Base-by-base conservation (phyloP, 495 filamentous ascomycete species). In the Tuber microsphaerosporum region DNA sequence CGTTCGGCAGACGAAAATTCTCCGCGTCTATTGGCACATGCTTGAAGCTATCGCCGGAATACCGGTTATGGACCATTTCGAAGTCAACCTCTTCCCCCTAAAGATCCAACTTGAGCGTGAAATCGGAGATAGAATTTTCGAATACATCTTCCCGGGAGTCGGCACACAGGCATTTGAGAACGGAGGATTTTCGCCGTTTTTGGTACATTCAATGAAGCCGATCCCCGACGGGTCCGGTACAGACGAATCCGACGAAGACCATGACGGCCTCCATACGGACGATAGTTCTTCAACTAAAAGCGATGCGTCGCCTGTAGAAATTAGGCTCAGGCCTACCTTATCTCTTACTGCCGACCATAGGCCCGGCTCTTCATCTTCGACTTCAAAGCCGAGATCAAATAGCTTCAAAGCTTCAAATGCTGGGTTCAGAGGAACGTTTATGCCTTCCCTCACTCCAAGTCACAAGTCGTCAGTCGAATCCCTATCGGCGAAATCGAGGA, bases 11-110 rank as follows among this genome's bases (percentile, higher is more conserved):
- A 85, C 86, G 74, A 91, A 91, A 75, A 97, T 98, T 92, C 88
- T 98, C 69, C 89, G 91, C 46, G 91, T 99, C 45, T 93, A 93
- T 79, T 99, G 95, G 93, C 91, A 97, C 82, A 97, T 97, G 93
- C 87, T 98, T 10, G 95, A 99, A 83, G 95, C 94, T 48, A 97
- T 99, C 82, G 95, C 94, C 65, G 95, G 95, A 46, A 98, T 99
- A 79, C 94, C 95, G 1, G 94, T 99, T 69, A 90, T 98, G 86
- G 94, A 98, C 78, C 92, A 96, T 81, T 99, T 99, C 78, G 95
- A 99, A 83, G 92, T 99, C 71, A 92, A 94, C 76, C 85, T 98
- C 16, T 94, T 95, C 83, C 95, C 95, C 1, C 88, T 99, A 79
- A 97, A 92, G 82, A 89, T 99, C 43, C 96, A 99, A 83, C 87